Percentiles rank a stretch among this genome's conserved stretches.
These are phyloP conservation scores for Phytophthora pluvialis DNA, from an alignment of 352 stramenopile species.

Conservation along the genomic window DNA sequence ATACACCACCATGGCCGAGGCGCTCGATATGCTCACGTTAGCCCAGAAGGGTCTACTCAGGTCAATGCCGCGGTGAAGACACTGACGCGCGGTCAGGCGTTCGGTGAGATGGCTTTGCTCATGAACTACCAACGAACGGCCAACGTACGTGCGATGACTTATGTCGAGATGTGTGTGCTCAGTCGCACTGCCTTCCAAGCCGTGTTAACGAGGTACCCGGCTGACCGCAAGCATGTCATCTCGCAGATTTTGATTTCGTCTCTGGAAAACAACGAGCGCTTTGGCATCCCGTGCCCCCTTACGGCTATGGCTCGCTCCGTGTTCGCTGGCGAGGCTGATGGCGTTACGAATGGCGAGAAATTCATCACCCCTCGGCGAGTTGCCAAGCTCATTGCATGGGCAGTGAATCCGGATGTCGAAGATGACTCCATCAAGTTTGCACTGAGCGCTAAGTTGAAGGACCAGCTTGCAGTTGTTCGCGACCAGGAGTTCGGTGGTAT, in stretches of 20 bases:
- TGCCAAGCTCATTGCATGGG: slow-evolving; percentile 30
- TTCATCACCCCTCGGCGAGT: slow-evolving; percentile 29
- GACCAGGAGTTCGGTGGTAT: slow-evolving; percentile 24
- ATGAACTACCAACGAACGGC: slow-evolving; percentile 53
- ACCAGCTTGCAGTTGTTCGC: slow-evolving; percentile 24
- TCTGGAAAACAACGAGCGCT: slow-evolving; percentile 43
- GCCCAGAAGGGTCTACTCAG: slow-evolving; percentile 8
- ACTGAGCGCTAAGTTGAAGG: slow-evolving; percentile 27
- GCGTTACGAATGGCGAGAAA: slow-evolving; percentile 12
- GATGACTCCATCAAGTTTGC: slow-evolving; percentile 41
- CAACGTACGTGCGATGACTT: slow-evolving; percentile 49
- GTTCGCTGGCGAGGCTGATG: slow-evolving; percentile 23
- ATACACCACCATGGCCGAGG: slow-evolving; percentile 3
- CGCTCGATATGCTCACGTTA: slow-evolving; percentile 18
- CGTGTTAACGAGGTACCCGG: slow-evolving; percentile 37
- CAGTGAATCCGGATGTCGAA: slow-evolving; percentile 32
- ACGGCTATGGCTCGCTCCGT: slow-evolving; percentile 37
- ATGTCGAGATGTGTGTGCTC: slow-evolving; percentile 58
- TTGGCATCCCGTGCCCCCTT: slow-evolving; percentile 33
- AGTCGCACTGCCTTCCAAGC: slow-evolving; percentile 39
- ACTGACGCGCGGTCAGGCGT: slow-evolving; percentile 41
- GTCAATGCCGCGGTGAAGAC: slow-evolving; percentile 16
- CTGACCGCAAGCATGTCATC: slow-evolving; percentile 42
- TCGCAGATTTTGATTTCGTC: slow-evolving; percentile 41
- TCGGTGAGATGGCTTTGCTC: slow-evolving; percentile 58